Conservation (phyloP, 441 rosid species). For the Populus hybrid region DNA sequence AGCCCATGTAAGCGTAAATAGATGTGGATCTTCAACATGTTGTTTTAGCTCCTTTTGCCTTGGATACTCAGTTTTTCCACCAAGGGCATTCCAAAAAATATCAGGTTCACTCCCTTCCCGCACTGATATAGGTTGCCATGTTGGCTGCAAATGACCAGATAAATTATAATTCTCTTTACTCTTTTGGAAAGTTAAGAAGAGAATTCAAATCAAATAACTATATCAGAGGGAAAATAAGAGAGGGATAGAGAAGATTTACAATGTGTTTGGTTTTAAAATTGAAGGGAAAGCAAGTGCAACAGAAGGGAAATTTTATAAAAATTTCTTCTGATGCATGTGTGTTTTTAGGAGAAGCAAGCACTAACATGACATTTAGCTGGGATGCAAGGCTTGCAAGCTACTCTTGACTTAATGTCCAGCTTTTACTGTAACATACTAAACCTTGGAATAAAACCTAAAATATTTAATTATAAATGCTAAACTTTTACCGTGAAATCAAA, state of each 20-base stretch:
- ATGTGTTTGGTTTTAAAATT: background rate
- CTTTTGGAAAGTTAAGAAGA: background rate
- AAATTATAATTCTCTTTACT: background rate
- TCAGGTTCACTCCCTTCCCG: constrained; percentile 93
- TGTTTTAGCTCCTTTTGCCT: constrained; percentile 55
- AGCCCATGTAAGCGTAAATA: constrained; percentile 44
- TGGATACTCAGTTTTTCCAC: constrained; percentile 79
- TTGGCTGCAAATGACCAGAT: constrained; percentile 51
- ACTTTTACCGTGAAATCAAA: background rate
- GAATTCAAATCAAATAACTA: background rate
- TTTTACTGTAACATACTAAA: background rate
- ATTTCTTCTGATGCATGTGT: background rate
- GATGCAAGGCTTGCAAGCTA: background rate
- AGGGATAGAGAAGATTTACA: background rate
- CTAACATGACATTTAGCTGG: background rate
- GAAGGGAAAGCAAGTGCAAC: background rate
- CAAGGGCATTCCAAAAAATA: constrained; percentile 77
- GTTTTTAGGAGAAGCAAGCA: background rate
- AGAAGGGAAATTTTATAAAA: background rate
- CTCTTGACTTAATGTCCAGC: background rate
- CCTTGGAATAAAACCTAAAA: background rate
- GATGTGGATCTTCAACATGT: constrained; percentile 60
- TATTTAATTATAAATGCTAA: background rate
- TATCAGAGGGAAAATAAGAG: background rate
- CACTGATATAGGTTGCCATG: constrained; percentile 67